phyloP scores from a whole-genome alignment of 2,329 filamentous ascomycete species.

The Xylariaceae sp. region DNA sequence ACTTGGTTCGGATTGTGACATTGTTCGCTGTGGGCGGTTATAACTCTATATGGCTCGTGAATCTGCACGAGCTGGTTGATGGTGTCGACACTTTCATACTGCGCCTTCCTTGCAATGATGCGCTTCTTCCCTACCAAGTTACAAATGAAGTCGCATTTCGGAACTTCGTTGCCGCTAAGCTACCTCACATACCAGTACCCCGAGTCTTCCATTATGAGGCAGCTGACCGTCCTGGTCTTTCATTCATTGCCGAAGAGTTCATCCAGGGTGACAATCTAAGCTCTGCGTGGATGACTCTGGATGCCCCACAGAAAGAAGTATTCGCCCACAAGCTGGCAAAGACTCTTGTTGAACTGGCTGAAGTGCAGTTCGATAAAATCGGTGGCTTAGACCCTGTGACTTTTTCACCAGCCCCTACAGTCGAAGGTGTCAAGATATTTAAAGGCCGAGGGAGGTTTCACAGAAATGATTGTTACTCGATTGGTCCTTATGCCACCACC shows the following conservation, averaged over 20 bases:
- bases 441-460: constrained; percentile 12
- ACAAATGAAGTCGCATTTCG: constrained; percentile 14
- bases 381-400: constrained; percentile 5
- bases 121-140: constrained; percentile 6
- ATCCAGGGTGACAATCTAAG: constrained; percentile 3
- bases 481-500: constrained; percentile 9
- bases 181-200: constrained; percentile 13
- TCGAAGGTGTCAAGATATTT: constrained; percentile 11
- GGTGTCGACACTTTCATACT: constrained; percentile 1
- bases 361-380: constrained; percentile 8
- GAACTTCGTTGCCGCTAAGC: constrained; percentile 6
- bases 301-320: not conserved
- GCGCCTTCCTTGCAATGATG: constrained; percentile 7
- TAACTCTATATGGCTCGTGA: constrained; percentile 6
- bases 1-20: not conserved
- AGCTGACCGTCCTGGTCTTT: not conserved
- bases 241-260: constrained; percentile 10
- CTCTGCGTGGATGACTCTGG: constrained; percentile 10
- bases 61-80: not conserved
- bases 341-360: constrained; percentile 7
- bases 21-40: not conserved
- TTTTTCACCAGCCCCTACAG: constrained; percentile 5
- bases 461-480: constrained; percentile 8
- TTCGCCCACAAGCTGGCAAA: constrained; percentile 4
- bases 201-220: constrained; percentile 5